Evolutionary conservation across 768 basidiomycete species (phyloP), one percentile per base, ranked within the genome.

Genomic region (Suillus alpinus): DNA sequence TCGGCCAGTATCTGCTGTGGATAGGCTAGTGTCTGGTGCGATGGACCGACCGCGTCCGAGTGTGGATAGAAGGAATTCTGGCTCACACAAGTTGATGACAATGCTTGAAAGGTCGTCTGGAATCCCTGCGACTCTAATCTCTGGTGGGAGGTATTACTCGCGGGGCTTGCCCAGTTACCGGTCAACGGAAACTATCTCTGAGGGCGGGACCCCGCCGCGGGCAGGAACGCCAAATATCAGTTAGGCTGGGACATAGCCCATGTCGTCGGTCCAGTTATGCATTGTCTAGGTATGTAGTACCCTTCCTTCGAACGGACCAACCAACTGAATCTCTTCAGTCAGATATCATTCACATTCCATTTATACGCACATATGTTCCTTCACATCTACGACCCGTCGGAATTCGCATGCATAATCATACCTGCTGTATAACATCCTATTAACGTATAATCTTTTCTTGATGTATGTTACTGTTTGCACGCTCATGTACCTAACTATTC

Each of bases 21-120:
- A 63, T 4, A 57, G 70, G 9, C 20, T 73, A 44, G 63, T 65
- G 51, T 32, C 58, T 46, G 20, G 65, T 59, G 60, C 51, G 32
- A 53, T 60, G 52, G 59, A 51, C 1, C 34, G 46, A 5, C 44
- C n/a, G 51, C 66, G 53, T 5, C 73, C 70, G 55, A 64, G 67
- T 50, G 63, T 73, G 37, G 70, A 67, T 6, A 69, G 66, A 10
- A 72, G 70, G 29, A 70, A 72, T 10, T 71, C 71, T 43, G 61
- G 69, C 9, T 59, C 73, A 20, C 63, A 63, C 16, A 65, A 68
- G 51, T 26, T 68, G 56, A 65, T 63, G 51, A 65, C 69, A 59
- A 10, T 55, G 23, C 16, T 37, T 55, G 53, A 55, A 37, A 55
- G 53, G 53, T 55, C 53, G 34, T n/a, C 23, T 5, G 55, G 59